Conservation (phyloP, 208 protist genomes). For the Trypanosoma scelopori region DNA sequence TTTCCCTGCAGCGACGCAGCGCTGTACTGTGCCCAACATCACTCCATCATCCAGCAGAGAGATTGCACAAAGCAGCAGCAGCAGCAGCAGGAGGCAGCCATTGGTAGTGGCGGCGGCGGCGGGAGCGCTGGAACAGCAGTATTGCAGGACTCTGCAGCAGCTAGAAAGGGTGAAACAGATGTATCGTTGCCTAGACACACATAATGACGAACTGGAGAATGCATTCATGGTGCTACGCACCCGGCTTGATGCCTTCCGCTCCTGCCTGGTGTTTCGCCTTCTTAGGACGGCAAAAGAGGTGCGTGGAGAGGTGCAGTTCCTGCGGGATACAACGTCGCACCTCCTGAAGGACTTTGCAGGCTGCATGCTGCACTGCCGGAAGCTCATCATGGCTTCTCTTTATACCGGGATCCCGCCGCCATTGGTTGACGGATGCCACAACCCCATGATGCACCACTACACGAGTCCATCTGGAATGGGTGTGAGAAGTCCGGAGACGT, state of each 20-base stretch:
- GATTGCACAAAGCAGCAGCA: slow-evolving; percentile 13
- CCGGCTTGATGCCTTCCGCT: slow-evolving; percentile 21
- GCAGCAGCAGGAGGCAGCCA: too few species aligned
- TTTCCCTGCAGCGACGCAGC: too few species aligned
- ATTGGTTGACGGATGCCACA: background rate
- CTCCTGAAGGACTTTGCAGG: slow-evolving; percentile 38
- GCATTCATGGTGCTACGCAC: slow-evolving; percentile 27
- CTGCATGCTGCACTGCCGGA: slow-evolving; percentile 17
- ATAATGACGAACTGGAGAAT: slow-evolving; percentile 40
- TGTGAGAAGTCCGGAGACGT: too few species aligned
- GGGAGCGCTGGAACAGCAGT: slow-evolving; percentile 45
- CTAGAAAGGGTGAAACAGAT: slow-evolving; percentile 33
- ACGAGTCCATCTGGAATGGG: too few species aligned
- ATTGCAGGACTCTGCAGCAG: slow-evolving; percentile 33
- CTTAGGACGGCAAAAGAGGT: slow-evolving; percentile 40
- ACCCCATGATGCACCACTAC: background rate
- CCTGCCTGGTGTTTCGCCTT: slow-evolving; percentile 25
- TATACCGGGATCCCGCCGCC: background rate
- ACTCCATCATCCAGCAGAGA: background rate
- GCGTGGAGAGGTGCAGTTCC: slow-evolving; percentile 34
- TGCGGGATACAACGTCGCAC: slow-evolving; percentile 45
- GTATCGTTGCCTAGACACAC: slow-evolving; percentile 30
- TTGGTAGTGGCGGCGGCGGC: slow-evolving; percentile 35
- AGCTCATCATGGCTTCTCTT: slow-evolving; percentile 1
- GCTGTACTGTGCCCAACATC: too few species aligned